phyloP scores from a whole-genome alignment of 2,329 filamentous ascomycete species.

The Aureobasidium sp. region DNA sequence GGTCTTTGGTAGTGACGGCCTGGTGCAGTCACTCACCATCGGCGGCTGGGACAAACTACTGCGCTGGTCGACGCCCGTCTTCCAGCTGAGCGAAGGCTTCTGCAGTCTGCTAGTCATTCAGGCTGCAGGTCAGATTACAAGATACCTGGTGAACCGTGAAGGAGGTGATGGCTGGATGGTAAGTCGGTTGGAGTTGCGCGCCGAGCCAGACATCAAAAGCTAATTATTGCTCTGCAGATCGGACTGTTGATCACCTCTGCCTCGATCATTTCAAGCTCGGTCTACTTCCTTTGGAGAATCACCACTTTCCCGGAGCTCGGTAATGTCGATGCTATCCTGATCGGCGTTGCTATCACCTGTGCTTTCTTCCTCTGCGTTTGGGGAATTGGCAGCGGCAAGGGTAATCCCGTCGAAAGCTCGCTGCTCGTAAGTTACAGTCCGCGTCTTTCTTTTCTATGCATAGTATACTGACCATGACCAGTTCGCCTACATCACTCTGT shows the following conservation, averaged over 20 bases:
- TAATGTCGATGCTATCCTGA: conserved; percentile 85
- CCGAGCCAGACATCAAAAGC: conserved; percentile 26
- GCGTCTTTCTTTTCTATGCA: background rate
- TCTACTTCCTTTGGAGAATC: conserved; percentile 95
- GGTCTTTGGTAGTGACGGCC: conserved; percentile 77
- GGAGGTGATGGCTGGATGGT: conserved; percentile 96
- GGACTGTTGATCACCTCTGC: conserved; percentile 78
- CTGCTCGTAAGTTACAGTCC: conserved; percentile 48
- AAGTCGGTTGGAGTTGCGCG: conserved; percentile 29
- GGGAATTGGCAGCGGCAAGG: conserved; percentile 87
- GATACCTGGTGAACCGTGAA: conserved; percentile 89
- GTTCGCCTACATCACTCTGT: conserved; percentile 97
- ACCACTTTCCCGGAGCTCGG: conserved; percentile 88
- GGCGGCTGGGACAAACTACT: conserved; percentile 84
- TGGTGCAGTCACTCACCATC: conserved; percentile 71
- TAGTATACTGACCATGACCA: conserved; percentile 15
- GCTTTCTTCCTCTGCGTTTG: conserved; percentile 88
- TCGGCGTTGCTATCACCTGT: conserved; percentile 86
- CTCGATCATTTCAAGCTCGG: conserved; percentile 82
- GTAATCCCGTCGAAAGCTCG: conserved; percentile 91
- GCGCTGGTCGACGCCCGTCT: conserved; percentile 85
- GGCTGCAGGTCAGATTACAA: conserved; percentile 84
- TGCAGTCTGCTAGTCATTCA: conserved; percentile 95
- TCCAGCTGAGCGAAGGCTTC: conserved; percentile 92
- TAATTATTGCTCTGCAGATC: conserved; percentile 49